phyloP scores from a whole-genome alignment of 2,329 filamentous ascomycete genomes.

The Talaromyces sp. region DNA sequence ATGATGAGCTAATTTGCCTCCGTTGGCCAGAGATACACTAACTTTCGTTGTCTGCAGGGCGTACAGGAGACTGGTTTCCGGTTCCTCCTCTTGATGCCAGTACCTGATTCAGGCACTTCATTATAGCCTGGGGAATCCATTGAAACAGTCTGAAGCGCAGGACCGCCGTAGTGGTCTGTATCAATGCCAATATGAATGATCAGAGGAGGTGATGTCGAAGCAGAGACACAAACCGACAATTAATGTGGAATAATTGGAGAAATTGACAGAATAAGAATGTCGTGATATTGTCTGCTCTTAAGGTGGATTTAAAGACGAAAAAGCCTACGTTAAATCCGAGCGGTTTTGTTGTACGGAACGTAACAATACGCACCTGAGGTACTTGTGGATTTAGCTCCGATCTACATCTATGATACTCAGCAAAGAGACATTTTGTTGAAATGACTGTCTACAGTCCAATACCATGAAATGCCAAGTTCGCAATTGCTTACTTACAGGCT shows the following conservation, averaged over 20 bases:
- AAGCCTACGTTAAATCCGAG: not conserved
- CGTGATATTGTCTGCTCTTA: not conserved
- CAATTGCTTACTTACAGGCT: not conserved
- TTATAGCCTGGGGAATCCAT: not conserved
- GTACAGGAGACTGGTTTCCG: slow-evolving; percentile 4
- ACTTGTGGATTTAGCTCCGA: not conserved
- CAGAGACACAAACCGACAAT: too few species aligned
- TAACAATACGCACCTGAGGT: not conserved
- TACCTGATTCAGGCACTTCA: not conserved
- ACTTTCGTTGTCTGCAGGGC: slow-evolving; percentile 8
- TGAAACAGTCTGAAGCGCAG: not conserved
- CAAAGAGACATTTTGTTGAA: not conserved
- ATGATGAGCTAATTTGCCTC: not conserved
- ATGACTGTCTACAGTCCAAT: not conserved
- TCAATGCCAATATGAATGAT: not conserved
- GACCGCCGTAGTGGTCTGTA: not conserved
- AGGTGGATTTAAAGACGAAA: not conserved
- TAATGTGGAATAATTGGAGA: too few species aligned
- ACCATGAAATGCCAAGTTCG: not conserved
- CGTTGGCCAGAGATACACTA: not conserved
- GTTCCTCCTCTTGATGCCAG: not conserved
- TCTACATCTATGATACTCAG: not conserved
- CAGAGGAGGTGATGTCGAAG: too few species aligned
- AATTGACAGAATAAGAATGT: not conserved
- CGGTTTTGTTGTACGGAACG: not conserved